Percentiles rank a stretch among this genome's conserved stretches.
These are phyloP conservation scores for Geranomyces michiganensis DNA, from an alignment of 192 early-diverging fungal species.

Conservation along the genomic window DNA sequence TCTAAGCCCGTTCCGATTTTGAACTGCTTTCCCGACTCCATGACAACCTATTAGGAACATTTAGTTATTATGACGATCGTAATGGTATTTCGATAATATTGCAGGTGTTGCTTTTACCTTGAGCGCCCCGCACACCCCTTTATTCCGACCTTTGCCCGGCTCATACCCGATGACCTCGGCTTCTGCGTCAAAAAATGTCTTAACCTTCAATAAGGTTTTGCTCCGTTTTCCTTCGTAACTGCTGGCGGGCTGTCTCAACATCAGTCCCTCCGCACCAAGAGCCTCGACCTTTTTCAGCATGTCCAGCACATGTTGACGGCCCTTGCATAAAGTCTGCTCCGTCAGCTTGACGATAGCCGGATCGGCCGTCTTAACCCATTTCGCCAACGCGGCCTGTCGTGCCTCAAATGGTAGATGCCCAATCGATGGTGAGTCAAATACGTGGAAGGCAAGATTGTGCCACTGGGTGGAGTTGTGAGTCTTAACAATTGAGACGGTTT, in stretches of 20 bases:
- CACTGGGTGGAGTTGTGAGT: constrained; percentile 46
- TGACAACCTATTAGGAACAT: constrained; percentile 43
- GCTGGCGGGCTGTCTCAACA: constrained; percentile 52
- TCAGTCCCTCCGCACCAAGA: constrained; percentile 71
- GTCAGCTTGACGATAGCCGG: constrained; percentile 46
- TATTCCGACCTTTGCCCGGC: constrained; percentile 61
- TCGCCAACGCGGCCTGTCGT: constrained; percentile 50
- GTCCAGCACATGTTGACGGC: constrained; percentile 47
- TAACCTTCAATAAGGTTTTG: constrained; percentile 66
- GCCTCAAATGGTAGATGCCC: constrained; percentile 51
- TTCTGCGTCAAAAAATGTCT: constrained; percentile 74
- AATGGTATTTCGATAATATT: no score
- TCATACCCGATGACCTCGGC: constrained; percentile 63
- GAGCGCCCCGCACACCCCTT: constrained; percentile 58
- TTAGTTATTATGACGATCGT: no score
- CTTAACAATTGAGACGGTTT: constrained; percentile 68
- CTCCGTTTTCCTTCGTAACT: constrained; percentile 55
- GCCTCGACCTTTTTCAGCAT: constrained; percentile 56
- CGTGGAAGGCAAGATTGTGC: constrained; percentile 57
- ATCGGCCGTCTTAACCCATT: constrained; percentile 31
- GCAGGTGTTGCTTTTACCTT: constrained; percentile 28
- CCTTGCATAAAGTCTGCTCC: constrained; percentile 48
- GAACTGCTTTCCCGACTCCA: constrained; percentile 66
- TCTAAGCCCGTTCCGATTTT: constrained; percentile 70
- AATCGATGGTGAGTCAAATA: constrained; percentile 69